Base-by-base conservation (phyloP, 116 monocot species). In the Dioscorea cayenensis region DNA sequence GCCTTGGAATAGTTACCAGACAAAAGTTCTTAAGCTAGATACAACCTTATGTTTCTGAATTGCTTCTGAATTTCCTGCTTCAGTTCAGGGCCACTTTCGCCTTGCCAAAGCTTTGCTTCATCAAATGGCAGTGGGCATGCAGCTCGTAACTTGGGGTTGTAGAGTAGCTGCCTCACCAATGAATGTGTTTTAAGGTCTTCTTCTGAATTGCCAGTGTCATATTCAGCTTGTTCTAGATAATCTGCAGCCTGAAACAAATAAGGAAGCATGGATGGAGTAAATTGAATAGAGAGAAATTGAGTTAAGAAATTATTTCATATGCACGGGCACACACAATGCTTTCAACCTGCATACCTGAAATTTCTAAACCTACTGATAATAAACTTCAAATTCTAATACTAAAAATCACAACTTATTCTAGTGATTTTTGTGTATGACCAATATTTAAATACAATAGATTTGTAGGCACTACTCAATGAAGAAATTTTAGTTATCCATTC, bases 101-200 rank as follows among this genome's bases (percentile, higher is more conserved):
- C 93, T 79, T 93, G 82, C 97, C 97, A 97, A 19, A 97, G 85
- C 76, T 93, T 93, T 5, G 93, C 97, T 77, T 97, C 97, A 68
- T 97, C 93, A 78, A 93, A 97, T 63, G 97, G 97, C 5, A 97
- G 25, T 20, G 97, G 97, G 21, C 97, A 97, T 63, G 93, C 97
- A 71, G 89, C 73, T 75, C 67, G 85, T 61, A 97, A 77, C 67
- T 88, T 77, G 6, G 86, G 86, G 63, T 93, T 90, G 61, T 88
- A 89, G 48, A 97, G 71, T 38, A 97, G 70, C 67, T 90, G 88
- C 83, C 84, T 84, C 58, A 93, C 90, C 75, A 93, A 71, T 11
- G 90, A 93, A 69, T 93, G 84, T 62, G 90, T 84, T 83, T 88
- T 93, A 65, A 93, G 71, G 71, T 97, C 97, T 71, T 97, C 93